Evolutionary conservation across 2,329 filamentous ascomycete species (phyloP).

Genomic region (Rhinocladiella similis): DNA sequence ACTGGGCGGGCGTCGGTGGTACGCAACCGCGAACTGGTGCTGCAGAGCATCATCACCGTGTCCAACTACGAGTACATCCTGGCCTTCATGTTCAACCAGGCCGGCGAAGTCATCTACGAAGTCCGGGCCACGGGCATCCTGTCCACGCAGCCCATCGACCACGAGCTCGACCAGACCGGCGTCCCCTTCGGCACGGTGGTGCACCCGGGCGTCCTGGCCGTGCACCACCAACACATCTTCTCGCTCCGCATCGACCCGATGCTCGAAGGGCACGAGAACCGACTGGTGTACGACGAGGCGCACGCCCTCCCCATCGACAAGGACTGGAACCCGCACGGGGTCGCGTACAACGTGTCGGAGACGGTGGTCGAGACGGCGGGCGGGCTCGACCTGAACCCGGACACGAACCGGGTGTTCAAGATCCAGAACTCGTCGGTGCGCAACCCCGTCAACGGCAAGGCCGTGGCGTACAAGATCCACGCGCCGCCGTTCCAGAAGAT

Average conservation of each 20-base stretch:
- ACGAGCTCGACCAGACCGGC: constrained; percentile 54
- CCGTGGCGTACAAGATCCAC: constrained; percentile 58
- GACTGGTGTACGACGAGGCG: constrained; percentile 59
- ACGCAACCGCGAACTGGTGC: constrained; percentile 64
- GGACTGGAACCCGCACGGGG: constrained; percentile 52
- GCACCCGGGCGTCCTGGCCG: constrained; percentile 67
- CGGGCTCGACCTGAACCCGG: constrained; percentile 50
- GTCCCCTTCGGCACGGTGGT: constrained; percentile 69
- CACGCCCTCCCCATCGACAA: constrained; percentile 59
- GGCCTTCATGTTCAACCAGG: constrained; percentile 71
- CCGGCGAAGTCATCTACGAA: constrained; percentile 66
- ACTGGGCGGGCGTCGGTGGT: constrained; percentile 64
- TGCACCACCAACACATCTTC: constrained; percentile 77
- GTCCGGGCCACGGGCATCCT: constrained; percentile 69
- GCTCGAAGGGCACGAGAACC: constrained; percentile 55
- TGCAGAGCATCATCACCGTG: constrained; percentile 71
- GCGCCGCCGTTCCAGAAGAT: constrained; percentile 60
- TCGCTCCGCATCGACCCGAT: constrained; percentile 62
- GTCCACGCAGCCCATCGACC: constrained; percentile 66
- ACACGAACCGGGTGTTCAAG: constrained; percentile 57
- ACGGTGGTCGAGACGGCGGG: constrained; percentile 50
- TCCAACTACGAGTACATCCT: constrained; percentile 74
- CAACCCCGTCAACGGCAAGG: constrained; percentile 56
- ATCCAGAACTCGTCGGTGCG: constrained; percentile 54
- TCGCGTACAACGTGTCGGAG: constrained; percentile 51